These are phyloP conservation scores for Colletotrichum falcatum DNA, from an alignment of 2,329 filamentous ascomycete genomes.

Conservation along the genomic window DNA sequence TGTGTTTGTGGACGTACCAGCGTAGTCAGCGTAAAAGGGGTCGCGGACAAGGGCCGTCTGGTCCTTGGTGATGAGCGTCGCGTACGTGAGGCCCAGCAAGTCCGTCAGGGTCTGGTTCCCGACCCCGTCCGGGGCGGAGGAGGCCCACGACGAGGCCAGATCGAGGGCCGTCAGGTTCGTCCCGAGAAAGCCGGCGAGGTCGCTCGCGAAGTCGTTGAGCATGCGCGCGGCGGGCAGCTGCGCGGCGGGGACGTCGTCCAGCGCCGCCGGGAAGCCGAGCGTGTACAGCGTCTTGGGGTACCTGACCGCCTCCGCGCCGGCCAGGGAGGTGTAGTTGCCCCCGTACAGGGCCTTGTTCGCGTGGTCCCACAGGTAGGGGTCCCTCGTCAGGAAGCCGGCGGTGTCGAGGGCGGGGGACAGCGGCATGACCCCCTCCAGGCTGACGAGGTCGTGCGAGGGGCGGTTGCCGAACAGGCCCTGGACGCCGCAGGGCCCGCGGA, in stretches of 20 bases:
- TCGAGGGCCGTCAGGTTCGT: conserved; percentile 42
- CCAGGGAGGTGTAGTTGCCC: conserved; percentile 50
- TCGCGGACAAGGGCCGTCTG: conserved; percentile 52
- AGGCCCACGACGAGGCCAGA: conserved; percentile 46
- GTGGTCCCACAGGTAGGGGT: conserved; percentile 50
- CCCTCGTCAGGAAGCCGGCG: conserved; percentile 55
- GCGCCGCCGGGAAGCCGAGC: conserved; percentile 45
- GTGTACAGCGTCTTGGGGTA: conserved; percentile 48
- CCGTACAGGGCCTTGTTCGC: conserved; percentile 50
- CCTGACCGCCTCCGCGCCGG: neutral
- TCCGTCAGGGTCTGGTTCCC: conserved; percentile 40
- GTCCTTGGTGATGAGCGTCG: conserved; percentile 53
- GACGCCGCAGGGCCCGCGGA: conserved; percentile 58
- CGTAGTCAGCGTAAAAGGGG: conserved; percentile 55
- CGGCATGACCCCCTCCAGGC: conserved; percentile 56
- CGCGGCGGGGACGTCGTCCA: conserved; percentile 36
- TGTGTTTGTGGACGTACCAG: conserved; percentile 42
- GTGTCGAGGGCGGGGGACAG: conserved; percentile 58
- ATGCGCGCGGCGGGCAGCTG: conserved; percentile 41
- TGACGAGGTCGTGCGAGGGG: conserved; percentile 55
- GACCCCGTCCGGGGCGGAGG: conserved; percentile 43
- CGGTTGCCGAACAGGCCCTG: conserved; percentile 60
- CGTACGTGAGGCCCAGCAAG: conserved; percentile 51
- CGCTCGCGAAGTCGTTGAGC: conserved; percentile 46
- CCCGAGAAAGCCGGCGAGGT: conserved; percentile 47